A percentile compares a stretch with the other conserved stretches of the same genome.
Evolutionary conservation across 129 eudicot genomes (phyloP).

Genomic region (Pseudognaphalium luteoalbum): DNA sequence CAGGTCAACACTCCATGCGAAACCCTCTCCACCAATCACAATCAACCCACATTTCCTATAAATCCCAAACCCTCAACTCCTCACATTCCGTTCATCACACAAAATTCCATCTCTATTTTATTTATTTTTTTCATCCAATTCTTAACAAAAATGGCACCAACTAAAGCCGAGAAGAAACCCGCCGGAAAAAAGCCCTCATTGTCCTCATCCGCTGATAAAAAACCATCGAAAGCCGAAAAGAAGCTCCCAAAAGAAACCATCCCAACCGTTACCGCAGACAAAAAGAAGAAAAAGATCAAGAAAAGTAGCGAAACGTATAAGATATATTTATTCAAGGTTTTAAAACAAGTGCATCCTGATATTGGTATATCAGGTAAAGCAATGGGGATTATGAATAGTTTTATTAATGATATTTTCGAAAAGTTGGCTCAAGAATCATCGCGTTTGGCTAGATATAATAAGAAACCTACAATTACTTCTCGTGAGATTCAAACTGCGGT

Average conservation of each 20-base stretch:
- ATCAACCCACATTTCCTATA: not conserved
- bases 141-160: conserved; percentile 42
- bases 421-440: conserved; percentile 58
- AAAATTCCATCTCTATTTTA: not conserved
- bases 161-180: conserved; percentile 56
- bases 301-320: conserved; percentile 56
- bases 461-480: conserved; percentile 63
- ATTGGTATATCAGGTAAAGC: conserved; percentile 58
- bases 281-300: conserved; percentile 48
- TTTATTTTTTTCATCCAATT: too few relatives aligned
- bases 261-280: conserved; percentile 23
- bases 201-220: conserved; percentile 11
- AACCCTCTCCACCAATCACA: conserved; percentile 20
- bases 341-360: conserved; percentile 60
- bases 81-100: not conserved
- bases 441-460: conserved; percentile 55
- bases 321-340: conserved; percentile 53
- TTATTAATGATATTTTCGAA: conserved; percentile 52
- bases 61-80: conserved; percentile 21
- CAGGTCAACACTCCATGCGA: conserved; percentile 27
- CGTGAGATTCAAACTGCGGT: conserved; percentile 68
- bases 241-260: conserved; percentile 40
- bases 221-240: conserved; percentile 42
- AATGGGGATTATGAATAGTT: conserved; percentile 58
- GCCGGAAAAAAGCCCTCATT: conserved; percentile 23